A percentile compares a stretch with the other conserved stretches of the same genome.
Evolutionary conservation across 768 basidiomycete genomes (phyloP).

Genomic region (Boletus barrowsii): DNA sequence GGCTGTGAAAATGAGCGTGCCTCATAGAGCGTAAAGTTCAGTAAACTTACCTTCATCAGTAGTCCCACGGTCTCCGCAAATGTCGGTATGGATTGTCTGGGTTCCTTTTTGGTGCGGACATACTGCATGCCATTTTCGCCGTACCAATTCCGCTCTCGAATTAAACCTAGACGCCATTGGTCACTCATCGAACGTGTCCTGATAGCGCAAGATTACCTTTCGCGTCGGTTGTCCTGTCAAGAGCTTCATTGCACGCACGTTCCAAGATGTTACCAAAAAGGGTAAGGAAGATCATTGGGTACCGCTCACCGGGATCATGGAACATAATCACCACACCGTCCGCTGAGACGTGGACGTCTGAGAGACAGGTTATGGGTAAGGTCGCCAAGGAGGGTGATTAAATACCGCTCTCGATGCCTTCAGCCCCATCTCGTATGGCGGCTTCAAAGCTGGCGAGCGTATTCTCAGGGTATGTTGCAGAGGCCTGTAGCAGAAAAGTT

Average conservation of each 20-base stretch:
- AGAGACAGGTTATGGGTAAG: conserved; percentile 49
- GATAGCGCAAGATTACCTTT: conserved; percentile 41
- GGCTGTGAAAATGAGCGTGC: conserved; percentile 40
- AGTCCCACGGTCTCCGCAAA: conserved; percentile 80
- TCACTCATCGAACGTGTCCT: conserved; percentile 27
- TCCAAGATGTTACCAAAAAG: conserved; percentile 21
- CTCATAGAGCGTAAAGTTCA: conserved; percentile 4
- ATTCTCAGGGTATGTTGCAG: conserved; percentile 87
- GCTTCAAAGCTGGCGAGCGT: conserved; percentile 93
- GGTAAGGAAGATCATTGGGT: conserved; percentile 17
- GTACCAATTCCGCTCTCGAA: conserved; percentile 70
- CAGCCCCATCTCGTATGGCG: conserved; percentile 92
- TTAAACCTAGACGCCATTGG: conserved; percentile 46
- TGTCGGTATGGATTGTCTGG: conserved; percentile 85
- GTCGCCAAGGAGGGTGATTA: conserved; percentile 32
- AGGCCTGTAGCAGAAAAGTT: conserved; percentile 54
- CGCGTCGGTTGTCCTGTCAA: conserved; percentile 81
- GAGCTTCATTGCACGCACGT: conserved; percentile 39
- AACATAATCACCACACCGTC: conserved; percentile 93
- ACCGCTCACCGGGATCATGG: conserved; percentile 79
- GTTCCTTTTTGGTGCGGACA: conserved; percentile 74
- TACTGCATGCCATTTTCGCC: conserved; percentile 72
- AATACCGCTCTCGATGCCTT: conserved; percentile 98
- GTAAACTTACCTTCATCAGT: conserved; percentile 64
- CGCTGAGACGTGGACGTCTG: conserved; percentile 92